Evolutionary conservation across 306 rosid genomes (phyloP).

Genomic region (Psophocarpus tetragonolobus): DNA sequence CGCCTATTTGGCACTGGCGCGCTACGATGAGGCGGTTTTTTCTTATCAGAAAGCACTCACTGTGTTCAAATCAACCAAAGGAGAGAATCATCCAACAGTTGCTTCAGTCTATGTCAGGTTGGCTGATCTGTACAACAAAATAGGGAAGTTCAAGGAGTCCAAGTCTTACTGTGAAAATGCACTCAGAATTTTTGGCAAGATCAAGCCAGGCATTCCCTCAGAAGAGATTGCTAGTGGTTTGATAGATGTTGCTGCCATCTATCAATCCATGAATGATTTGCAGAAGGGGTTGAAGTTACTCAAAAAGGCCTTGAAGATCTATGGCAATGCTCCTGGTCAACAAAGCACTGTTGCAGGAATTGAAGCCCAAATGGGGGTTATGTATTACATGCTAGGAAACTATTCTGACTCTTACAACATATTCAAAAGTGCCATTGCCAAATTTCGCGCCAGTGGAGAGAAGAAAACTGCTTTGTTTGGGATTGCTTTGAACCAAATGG

Average conservation of each 20-base stretch:
- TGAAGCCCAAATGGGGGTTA: slow-evolving; percentile 87
- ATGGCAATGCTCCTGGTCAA: slow-evolving; percentile 60
- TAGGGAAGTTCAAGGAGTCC: slow-evolving; percentile 78
- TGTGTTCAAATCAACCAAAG: slow-evolving; percentile 69
- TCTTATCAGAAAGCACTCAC: slow-evolving; percentile 78
- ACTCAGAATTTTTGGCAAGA: slow-evolving; percentile 61
- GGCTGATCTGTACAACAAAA: slow-evolving; percentile 80
- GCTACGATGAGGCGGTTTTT: slow-evolving; percentile 76
- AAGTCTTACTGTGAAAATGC: slow-evolving; percentile 81
- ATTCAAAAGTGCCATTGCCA: slow-evolving; percentile 58
- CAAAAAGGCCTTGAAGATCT: slow-evolving; percentile 73
- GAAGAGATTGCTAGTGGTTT: slow-evolving; percentile 87
- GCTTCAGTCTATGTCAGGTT: slow-evolving; percentile 78
- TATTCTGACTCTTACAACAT: slow-evolving; percentile 65
- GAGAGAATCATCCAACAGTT: slow-evolving; percentile 73
- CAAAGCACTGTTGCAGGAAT: slow-evolving; percentile 79
- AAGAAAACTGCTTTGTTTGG: slow-evolving; percentile 78
- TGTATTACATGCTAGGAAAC: slow-evolving; percentile 77
- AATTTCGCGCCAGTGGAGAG: slow-evolving; percentile 73
- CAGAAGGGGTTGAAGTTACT: slow-evolving; percentile 73
- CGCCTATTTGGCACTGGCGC: slow-evolving; percentile 66
- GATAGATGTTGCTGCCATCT: slow-evolving; percentile 74
- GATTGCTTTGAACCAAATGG: slow-evolving; percentile 89
- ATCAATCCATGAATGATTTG: slow-evolving; percentile 80
- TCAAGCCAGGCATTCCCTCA: slow-evolving; percentile 52